phyloP scores from a whole-genome alignment of 78 protist species.

The Dictyostelium capitatum region DNA sequence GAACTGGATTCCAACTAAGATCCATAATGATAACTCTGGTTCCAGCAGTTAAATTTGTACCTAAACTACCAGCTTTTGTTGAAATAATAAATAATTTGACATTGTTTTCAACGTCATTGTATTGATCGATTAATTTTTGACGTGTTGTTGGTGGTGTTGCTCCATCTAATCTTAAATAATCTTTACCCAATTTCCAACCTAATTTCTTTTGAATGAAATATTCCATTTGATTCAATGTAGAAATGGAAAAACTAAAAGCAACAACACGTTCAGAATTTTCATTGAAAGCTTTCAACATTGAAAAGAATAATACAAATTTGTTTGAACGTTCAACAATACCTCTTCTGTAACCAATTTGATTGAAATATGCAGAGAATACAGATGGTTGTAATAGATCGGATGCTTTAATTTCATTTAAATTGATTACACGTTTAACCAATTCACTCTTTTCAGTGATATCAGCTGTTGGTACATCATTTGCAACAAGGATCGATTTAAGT shows the following conservation, averaged over 20 bases:
- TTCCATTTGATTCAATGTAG: slow-evolving; percentile 58
- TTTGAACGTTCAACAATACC: slow-evolving; percentile 40
- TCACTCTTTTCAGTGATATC: slow-evolving; percentile 41
- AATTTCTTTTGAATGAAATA: slow-evolving; percentile 39
- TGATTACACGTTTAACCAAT: slow-evolving; percentile 19
- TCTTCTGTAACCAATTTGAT: slow-evolving; percentile 9
- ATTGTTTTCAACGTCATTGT: slow-evolving; percentile 2
- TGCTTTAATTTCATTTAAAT: slow-evolving; percentile 16
- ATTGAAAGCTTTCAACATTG: slow-evolving; percentile 1
- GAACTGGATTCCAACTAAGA: slow-evolving; percentile 93
- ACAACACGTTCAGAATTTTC: not conserved
- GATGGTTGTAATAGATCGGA: not conserved
- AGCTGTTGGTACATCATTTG: slow-evolving; percentile 21
- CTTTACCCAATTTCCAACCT: slow-evolving; percentile 19
- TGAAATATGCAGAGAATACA: slow-evolving; percentile 15
- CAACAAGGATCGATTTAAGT: not conserved
- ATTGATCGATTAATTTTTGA: slow-evolving; percentile 18
- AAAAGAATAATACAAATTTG: slow-evolving; percentile 24
- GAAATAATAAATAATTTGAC: slow-evolving; percentile 63
- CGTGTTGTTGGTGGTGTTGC: slow-evolving; percentile 30
- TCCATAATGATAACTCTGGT: slow-evolving; percentile 94
- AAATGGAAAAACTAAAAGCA: slow-evolving; percentile 25
- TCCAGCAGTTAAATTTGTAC: slow-evolving; percentile 97
- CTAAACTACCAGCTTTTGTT: slow-evolving; percentile 93
- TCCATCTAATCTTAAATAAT: slow-evolving; percentile 72